Evolutionary conservation across 2,329 filamentous ascomycete species (phyloP).

Genomic region (Grosmannia huntii): DNA sequence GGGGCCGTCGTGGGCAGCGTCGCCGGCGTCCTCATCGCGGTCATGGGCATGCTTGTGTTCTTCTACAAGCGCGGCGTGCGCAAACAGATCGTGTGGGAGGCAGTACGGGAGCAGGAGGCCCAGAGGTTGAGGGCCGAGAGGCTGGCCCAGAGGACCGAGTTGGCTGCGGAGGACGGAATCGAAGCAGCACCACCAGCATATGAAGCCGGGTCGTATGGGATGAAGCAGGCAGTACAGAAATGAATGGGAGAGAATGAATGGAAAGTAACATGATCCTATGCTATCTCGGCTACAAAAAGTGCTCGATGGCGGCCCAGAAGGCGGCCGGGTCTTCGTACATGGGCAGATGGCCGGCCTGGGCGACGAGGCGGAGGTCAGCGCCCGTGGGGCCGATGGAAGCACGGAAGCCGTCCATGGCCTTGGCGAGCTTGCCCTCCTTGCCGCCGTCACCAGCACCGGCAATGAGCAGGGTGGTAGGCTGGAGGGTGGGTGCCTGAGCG

Average conservation of each 20-base stretch:
- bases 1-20: not conserved
- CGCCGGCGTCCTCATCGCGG: not conserved
- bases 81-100: not conserved
- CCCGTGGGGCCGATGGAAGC: conserved; percentile 39
- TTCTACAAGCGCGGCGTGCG: too few relatives aligned
- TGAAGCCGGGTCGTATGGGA: not conserved
- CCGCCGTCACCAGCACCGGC: conserved; percentile 58
- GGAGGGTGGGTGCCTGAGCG: conserved; percentile 37
- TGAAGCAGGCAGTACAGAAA: not conserved
- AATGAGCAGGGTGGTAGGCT: conserved; percentile 52
- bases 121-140: not conserved
- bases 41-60: not conserved
- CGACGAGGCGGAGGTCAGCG: conserved; percentile 50
- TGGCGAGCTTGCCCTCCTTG: conserved; percentile 50
- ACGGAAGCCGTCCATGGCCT: conserved; percentile 68
- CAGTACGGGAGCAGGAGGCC: not conserved
- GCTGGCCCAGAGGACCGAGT: too few relatives aligned
- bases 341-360: conserved; percentile 65
- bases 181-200: not conserved
- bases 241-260: not conserved
- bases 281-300: conserved; percentile 7
- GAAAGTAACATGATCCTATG: not conserved
- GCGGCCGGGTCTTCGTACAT: conserved; percentile 58
- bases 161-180: not conserved
- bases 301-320: conserved; percentile 26